Evolutionary conservation across 768 basidiomycete species (phyloP), one percentile per base, ranked within the genome.

Genomic region (Agaricus blazei): DNA sequence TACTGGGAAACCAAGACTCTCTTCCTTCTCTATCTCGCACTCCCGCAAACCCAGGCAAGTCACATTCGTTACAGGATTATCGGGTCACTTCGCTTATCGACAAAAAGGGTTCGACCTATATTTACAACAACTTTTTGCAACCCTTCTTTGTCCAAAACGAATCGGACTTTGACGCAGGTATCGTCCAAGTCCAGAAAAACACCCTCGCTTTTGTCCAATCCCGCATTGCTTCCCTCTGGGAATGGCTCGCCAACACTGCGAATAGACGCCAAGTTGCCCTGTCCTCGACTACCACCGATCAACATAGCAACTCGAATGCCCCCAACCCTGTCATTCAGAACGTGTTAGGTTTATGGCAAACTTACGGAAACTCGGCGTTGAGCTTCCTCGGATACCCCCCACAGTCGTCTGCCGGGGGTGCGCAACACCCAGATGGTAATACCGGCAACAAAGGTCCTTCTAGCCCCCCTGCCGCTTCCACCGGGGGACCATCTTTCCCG

Each of bases 1-100:
- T 89, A 88, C 64, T 87, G 82, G 82, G 88, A 89, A 63, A 44
- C 80, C 51, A 83, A 87, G 61, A 87, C 83, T n/a, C 24, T 82
- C 3, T 82, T 88, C 64, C 65, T 89, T 3, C 72, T 89, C 26
- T 89, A 83, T 71, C 66, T 89, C 43, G 70, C 85, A 8, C 77
- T 89, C 15, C 86, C 87, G 6, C 85, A 87, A 70, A 85, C 78
- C 1, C 78, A 87, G 77, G 87, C 83, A 55, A 47, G 71, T 40
- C 47, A 27, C n/a, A 31, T 9, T 51, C 44, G 44, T 40, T 28
- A 52, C 9, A 38, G 11, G 8, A 23, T 7, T 11, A 24, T 40
- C 3, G 41, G 14, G 38, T 42, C 27, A 44, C 48, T 31, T 14
- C 34, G 27, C 44, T 49, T 46, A 34, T 63, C 57, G 61, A 19